Evolutionary conservation across 1,139 yeast species (phyloP).

Genomic region (Taphrina deformans): DNA sequence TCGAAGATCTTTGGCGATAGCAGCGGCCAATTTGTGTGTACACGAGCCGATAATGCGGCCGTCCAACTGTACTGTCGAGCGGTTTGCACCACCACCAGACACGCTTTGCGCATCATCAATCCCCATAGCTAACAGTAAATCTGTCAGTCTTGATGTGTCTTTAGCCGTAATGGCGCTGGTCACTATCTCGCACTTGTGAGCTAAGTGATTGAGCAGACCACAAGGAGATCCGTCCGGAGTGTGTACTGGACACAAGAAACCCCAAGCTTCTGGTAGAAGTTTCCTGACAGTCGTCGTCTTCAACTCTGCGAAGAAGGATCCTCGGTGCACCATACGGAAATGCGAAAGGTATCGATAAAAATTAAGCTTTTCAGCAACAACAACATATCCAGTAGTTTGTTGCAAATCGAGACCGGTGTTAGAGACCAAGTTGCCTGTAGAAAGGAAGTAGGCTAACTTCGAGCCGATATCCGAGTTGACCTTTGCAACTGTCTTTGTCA

Average conservation of each 20-base stretch:
- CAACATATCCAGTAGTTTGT: conserved; percentile 97
- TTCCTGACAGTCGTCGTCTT: conserved; percentile 97
- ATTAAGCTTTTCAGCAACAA: conserved; percentile 96
- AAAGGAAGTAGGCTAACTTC: conserved; percentile 86
- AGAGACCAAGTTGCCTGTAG: conserved; percentile 95
- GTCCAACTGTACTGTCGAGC: conserved; percentile 88
- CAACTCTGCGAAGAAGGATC: conserved; percentile 96
- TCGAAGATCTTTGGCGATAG: conserved; percentile 86
- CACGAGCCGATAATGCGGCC: conserved; percentile 95
- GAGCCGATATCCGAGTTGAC: conserved; percentile 93
- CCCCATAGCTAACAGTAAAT: conserved; percentile 70
- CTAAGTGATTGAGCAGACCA: conserved; percentile 94
- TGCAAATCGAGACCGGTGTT: conserved; percentile 97
- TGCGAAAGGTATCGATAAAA: conserved; percentile 95
- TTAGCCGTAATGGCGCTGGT: conserved; percentile 65
- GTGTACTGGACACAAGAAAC: conserved; percentile 94
- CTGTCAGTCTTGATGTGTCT: conserved; percentile 71
- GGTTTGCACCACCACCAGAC: conserved; percentile 65
- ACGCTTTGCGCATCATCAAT: conserved; percentile 53
- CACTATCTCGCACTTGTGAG: conserved; percentile 88
- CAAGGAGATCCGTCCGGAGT: conserved; percentile 99
- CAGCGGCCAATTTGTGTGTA: conserved; percentile 79
- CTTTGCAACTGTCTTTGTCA: conserved; percentile 73
- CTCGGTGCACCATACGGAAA: conserved; percentile 99
- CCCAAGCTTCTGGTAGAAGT: conserved; percentile 97